Conservation (phyloP, 768 basidiomycete genomes). For the Tulasnella calospora region DNA sequence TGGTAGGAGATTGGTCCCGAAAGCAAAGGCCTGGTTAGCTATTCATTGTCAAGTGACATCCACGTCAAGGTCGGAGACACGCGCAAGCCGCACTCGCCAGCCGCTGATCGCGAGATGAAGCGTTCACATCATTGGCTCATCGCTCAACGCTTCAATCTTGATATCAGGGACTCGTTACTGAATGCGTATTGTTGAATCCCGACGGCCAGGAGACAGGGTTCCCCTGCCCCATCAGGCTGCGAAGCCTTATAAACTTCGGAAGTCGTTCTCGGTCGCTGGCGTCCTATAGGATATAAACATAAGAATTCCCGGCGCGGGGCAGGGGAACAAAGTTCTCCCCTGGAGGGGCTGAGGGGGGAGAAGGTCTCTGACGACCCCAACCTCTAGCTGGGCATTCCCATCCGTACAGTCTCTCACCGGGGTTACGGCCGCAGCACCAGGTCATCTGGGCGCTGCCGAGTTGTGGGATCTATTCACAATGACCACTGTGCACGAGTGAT, state of each 20-base stretch:
- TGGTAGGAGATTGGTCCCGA: background rate
- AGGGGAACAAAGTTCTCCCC: background rate
- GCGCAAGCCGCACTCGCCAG: background rate
- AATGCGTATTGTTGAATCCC: background rate
- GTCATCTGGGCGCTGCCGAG: background rate
- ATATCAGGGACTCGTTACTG: background rate
- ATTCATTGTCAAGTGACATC: background rate
- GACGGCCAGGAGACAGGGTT: background rate
- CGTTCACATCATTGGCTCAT: background rate
- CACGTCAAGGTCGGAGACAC: background rate
- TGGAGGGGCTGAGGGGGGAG: background rate
- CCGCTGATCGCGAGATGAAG: background rate
- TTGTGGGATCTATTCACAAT: background rate
- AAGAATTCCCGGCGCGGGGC: background rate
- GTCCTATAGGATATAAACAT: background rate
- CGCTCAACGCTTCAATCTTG: background rate
- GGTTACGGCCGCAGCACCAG: background rate
- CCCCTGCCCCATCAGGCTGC: background rate
- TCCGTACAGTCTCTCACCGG: background rate
- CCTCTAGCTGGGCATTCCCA: background rate
- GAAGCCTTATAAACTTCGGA: background rate
- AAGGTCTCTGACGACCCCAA: background rate
- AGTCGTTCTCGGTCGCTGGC: background rate
- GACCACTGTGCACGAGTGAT: background rate
- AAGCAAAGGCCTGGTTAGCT: background rate